Conservation (phyloP, 2,329 filamentous ascomycete genomes). For the Colletotrichum zoysiae region DNA sequence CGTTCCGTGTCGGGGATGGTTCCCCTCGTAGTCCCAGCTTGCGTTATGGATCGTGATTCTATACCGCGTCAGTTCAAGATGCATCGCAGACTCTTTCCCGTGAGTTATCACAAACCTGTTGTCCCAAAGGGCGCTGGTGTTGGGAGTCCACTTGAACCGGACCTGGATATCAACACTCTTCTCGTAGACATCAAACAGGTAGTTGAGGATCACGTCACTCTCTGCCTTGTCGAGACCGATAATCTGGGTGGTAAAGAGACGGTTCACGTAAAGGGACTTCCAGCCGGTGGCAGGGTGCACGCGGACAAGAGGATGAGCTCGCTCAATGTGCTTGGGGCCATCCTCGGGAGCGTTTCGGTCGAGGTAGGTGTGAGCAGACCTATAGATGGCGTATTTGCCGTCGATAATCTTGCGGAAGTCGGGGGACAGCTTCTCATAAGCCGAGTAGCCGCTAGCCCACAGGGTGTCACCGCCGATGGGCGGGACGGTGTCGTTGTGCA, state of each 20-base stretch:
- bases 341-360: constrained; percentile 71
- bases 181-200: constrained; percentile 77
- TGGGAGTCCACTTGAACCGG: constrained; percentile 77
- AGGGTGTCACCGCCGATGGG: constrained; percentile 77
- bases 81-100: not conserved
- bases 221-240: constrained; percentile 77
- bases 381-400: constrained; percentile 73
- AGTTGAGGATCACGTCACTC: constrained; percentile 75
- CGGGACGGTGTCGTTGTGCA: constrained; percentile 77
- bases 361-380: constrained; percentile 75
- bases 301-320: constrained; percentile 75
- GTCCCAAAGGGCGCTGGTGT: constrained; percentile 78
- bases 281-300: constrained; percentile 80
- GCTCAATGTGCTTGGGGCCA: constrained; percentile 76
- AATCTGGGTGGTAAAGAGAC: constrained; percentile 76
- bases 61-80: not conserved
- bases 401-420: constrained; percentile 79
- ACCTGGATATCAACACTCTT: constrained; percentile 79
- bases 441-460: constrained; percentile 78
- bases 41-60: constrained; percentile 81
- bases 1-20: constrained; percentile 77
- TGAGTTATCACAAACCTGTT: constrained; percentile 63
- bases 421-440: constrained; percentile 80
- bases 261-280: constrained; percentile 81
- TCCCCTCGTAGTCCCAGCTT: constrained; percentile 79